Conservation (phyloP, 768 basidiomycete genomes). For the Dacryopinax primogenitus region DNA sequence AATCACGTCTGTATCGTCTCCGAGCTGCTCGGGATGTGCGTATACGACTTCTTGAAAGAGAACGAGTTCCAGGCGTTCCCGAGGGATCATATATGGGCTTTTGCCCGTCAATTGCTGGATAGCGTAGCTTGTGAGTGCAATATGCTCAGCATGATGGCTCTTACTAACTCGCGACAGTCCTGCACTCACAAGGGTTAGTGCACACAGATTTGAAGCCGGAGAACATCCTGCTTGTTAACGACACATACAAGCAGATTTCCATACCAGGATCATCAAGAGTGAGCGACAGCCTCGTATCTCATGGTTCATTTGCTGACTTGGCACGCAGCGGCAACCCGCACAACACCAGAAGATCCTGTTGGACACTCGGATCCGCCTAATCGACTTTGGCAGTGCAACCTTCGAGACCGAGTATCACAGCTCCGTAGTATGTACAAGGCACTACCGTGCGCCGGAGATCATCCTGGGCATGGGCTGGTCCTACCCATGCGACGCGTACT, state of each 20-base stretch:
- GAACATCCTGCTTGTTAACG: constrained; percentile 89
- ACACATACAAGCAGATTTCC: constrained; percentile 36
- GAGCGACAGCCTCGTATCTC: constrained; percentile 12
- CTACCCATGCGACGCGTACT: constrained; percentile 96
- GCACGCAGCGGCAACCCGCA: not conserved
- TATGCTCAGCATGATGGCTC: not conserved
- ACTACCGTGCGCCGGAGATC: constrained; percentile 98
- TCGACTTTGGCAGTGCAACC: constrained; percentile 97
- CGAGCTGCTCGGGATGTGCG: constrained; percentile 89
- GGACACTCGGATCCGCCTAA: constrained; percentile 84
- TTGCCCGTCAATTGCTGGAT: constrained; percentile 79
- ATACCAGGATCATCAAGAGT: constrained; percentile 18
- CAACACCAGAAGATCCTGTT: constrained; percentile 39
- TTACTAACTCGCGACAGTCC: constrained; percentile 39
- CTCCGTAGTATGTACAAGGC: constrained; percentile 91
- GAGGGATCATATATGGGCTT: constrained; percentile 88
- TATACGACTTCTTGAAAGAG: constrained; percentile 97
- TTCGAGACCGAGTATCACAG: constrained; percentile 98
- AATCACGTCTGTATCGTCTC: constrained; percentile 98
- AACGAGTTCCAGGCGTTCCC: constrained; percentile 96
- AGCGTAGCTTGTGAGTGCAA: constrained; percentile 78
- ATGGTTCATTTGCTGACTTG: not conserved
- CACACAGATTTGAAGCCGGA: constrained; percentile 99
- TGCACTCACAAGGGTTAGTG: constrained; percentile 80
- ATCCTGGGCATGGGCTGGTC: constrained; percentile 98